Evolutionary conservation across 129 eudicot genomes (phyloP).

Genomic region (Saposhnikovia divaricata): DNA sequence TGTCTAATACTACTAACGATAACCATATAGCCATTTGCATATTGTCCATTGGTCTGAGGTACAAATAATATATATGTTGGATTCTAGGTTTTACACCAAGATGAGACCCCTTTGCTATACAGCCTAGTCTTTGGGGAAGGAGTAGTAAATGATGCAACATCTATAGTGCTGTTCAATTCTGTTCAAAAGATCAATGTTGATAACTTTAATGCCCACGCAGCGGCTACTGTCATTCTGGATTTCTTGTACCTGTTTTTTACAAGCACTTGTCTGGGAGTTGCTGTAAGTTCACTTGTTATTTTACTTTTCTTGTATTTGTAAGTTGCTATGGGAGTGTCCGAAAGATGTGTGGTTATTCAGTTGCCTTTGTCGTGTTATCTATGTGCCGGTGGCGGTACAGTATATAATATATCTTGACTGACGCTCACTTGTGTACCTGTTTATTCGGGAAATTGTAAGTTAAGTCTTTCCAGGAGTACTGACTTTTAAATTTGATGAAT

Average conservation of each 20-base stretch:
- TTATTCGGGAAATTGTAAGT: background rate
- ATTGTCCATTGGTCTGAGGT: background rate
- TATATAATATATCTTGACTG: too few species aligned
- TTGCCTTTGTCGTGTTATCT: background rate
- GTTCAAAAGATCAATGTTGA: conserved; percentile 64
- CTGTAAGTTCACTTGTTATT: conserved; percentile 31
- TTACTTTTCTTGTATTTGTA: background rate
- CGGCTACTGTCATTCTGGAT: conserved; percentile 36
- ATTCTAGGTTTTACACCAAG: conserved; percentile 74
- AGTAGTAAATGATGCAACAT: conserved; percentile 92
- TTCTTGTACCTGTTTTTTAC: conserved; percentile 79
- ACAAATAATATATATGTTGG: background rate
- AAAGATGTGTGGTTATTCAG: background rate
- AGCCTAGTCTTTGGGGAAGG: conserved; percentile 98
- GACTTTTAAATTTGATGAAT: background rate
- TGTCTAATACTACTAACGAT: background rate
- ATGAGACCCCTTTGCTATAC: conserved; percentile 92
- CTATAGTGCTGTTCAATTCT: conserved; percentile 92
- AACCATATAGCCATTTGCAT: background rate
- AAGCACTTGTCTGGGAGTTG: conserved; percentile 78
- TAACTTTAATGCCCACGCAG: conserved; percentile 47
- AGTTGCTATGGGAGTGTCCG: background rate
- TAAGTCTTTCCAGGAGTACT: background rate
- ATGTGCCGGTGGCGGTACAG: background rate
- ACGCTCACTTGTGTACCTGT: background rate